phyloP scores from a whole-genome alignment of 2,329 filamentous ascomycete genomes.

The Neonectria magnoliae region DNA sequence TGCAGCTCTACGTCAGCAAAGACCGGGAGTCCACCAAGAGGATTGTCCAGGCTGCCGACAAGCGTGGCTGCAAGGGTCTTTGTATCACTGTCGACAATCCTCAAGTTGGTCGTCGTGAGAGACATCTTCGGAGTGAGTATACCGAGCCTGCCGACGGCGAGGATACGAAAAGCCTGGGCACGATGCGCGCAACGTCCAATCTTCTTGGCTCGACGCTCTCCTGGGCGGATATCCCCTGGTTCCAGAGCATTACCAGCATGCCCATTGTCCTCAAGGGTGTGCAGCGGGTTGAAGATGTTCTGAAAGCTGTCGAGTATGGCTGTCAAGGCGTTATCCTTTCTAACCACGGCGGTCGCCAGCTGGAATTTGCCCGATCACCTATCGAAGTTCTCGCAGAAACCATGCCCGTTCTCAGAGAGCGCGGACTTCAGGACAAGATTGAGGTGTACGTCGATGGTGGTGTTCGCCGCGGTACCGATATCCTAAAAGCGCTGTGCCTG shows the following conservation, averaged over 20 bases:
- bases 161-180: slow-evolving; percentile 88
- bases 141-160: slow-evolving; percentile 81
- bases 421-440: slow-evolving; percentile 77
- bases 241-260: slow-evolving; percentile 88
- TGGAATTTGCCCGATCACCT: slow-evolving; percentile 89
- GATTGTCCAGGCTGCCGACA: slow-evolving; percentile 92
- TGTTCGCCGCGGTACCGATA: slow-evolving; percentile 88
- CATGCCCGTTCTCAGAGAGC: slow-evolving; percentile 83
- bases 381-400: slow-evolving; percentile 94
- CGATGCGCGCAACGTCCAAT: slow-evolving; percentile 90
- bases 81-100: slow-evolving; percentile 99
- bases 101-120: slow-evolving; percentile 92
- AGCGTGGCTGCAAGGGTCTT: slow-evolving; percentile 89
- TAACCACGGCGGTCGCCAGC: slow-evolving; percentile 94
- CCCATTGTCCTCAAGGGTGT: slow-evolving; percentile 97
- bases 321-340: slow-evolving; percentile 92
- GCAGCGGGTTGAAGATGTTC: slow-evolving; percentile 93
- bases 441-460: slow-evolving; percentile 95
- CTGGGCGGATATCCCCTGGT: slow-evolving; percentile 97
- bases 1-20: slow-evolving; percentile 98
- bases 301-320: slow-evolving; percentile 81
- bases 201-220: slow-evolving; percentile 94
- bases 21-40: slow-evolving; percentile 88
- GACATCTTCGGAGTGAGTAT: slow-evolving; percentile 97
- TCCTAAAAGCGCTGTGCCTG: slow-evolving; percentile 93